Conservation (phyloP, 805 yeast genomes). For the Zygosaccharomyces siamensis region DNA sequence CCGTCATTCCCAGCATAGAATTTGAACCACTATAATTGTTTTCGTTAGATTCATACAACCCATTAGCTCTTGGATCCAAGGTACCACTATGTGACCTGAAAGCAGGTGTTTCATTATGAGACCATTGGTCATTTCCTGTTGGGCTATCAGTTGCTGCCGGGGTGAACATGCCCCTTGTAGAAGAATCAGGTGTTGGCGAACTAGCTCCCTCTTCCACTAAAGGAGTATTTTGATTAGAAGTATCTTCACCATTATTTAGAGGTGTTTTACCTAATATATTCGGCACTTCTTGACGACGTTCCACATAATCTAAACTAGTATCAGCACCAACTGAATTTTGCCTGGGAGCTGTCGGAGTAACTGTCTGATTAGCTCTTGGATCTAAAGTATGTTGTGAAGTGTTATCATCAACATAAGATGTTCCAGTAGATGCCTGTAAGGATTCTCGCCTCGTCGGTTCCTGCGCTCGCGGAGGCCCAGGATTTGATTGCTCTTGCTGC, state of each 20-base stretch:
- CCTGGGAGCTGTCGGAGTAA: constrained; percentile 9
- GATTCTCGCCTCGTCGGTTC: background rate
- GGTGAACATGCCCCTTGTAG: constrained; percentile 5
- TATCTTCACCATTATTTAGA: constrained; percentile 9
- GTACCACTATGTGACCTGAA: constrained; percentile 3
- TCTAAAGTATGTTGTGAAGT: constrained; percentile 16
- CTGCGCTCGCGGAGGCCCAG: background rate
- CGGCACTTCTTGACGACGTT: constrained; percentile 16
- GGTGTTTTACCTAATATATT: constrained; percentile 24
- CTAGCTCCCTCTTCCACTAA: constrained; percentile 9
- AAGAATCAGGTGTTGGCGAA: constrained; percentile 10
- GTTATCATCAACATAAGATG: constrained; percentile 8
- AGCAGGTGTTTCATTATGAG: background rate
- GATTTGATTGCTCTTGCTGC: background rate
- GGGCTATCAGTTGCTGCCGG: constrained; percentile 5
- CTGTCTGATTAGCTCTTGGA: constrained; percentile 15
- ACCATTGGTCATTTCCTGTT: background rate
- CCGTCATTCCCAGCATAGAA: constrained; percentile 13
- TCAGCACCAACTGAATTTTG: constrained; percentile 5
- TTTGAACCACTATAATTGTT: background rate
- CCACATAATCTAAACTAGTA: constrained; percentile 14
- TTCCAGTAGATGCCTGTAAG: background rate
- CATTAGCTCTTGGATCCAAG: constrained; percentile 1
- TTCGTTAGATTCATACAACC: background rate
- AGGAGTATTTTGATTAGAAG: constrained; percentile 6